A percentile compares a stretch with the other conserved stretches of the same genome.
These are phyloP conservation scores for Tulasnella sp. DNA, from an alignment of 768 basidiomycete species.

Conservation along the genomic window DNA sequence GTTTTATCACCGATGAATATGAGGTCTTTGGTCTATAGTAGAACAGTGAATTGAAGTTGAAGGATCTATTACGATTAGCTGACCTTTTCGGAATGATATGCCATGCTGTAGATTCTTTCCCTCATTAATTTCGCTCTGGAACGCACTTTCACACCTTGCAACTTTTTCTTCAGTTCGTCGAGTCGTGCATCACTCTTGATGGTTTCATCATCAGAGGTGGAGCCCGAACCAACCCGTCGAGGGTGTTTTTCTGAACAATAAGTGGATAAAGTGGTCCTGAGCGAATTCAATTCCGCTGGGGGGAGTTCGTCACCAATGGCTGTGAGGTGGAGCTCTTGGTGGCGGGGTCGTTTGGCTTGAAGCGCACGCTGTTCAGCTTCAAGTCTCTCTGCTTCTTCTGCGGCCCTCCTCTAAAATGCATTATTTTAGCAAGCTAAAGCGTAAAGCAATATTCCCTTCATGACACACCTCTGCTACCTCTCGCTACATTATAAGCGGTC, in stretches of 20 bases:
- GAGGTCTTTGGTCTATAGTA: slow-evolving; percentile 47
- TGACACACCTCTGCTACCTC: slow-evolving; percentile 31
- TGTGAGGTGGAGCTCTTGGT: slow-evolving; percentile 48
- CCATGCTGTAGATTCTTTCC: slow-evolving; percentile 60
- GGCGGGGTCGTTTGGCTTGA: slow-evolving; percentile 53
- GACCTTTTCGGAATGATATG: slow-evolving; percentile 60
- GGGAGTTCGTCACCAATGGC: slow-evolving; percentile 41
- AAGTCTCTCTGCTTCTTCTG: slow-evolving; percentile 49
- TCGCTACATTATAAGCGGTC: slow-evolving; percentile 26
- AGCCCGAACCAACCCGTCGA: slow-evolving; percentile 26
- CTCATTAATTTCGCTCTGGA: slow-evolving; percentile 70
- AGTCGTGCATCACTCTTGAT: slow-evolving; percentile 29
- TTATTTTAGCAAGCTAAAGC: not conserved
- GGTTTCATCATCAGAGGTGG: slow-evolving; percentile 27
- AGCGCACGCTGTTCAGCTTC: slow-evolving; percentile 51
- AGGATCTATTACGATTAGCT: no score
- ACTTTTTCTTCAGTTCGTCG: slow-evolving; percentile 39
- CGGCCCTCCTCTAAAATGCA: slow-evolving; percentile 33
- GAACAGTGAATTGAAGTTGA: no score
- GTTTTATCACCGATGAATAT: slow-evolving; percentile 87
- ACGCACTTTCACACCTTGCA: slow-evolving; percentile 48
- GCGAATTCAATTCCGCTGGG: slow-evolving; percentile 33
- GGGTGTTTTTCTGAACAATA: slow-evolving; percentile 30
- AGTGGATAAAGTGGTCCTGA: slow-evolving; percentile 36
- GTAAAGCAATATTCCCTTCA: not conserved